Base-by-base conservation (phyloP, 106 monocot genomes). In the Apostasia shenzhenica region DNA sequence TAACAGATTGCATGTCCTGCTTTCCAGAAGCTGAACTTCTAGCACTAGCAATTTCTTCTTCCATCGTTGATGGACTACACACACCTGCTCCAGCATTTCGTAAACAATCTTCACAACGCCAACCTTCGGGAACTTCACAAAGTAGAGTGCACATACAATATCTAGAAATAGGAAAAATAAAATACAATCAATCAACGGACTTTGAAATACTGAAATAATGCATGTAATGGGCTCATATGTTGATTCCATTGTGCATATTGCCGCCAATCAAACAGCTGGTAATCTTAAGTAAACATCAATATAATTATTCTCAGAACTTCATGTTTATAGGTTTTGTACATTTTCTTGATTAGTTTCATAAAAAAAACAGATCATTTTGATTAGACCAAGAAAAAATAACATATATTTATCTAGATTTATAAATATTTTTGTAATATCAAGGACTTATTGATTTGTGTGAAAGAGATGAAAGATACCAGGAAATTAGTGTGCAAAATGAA, bases 81-180 rank as follows among this genome's bases (percentile, higher is more conserved):
- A 14, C 13, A 65, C 47, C 37, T 37, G 37, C 47, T 65, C 43
- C 48, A 65, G 65, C 46, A 48, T 10, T 65, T 12, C 4, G 65
- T 48, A 65, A 48, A 65, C 65, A 65, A 43, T 65, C 65, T 11
- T 65, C 65, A 48, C 65, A 65, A 5, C n/a, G 65, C 65, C 65
- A 65, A 0, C 2, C 7, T 49, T 65, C 14, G 47, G 65, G 65
- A 65, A 65, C 65, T 48, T 65, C 48, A 8, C 0, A 48, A 48
- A 7, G 6, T 7, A 65, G 14, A 26, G 8, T 12, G 12, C 26
- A 3, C 65, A 65, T 65, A 65, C 65, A 65, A 48, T 65, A 65
- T 48, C 65, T 65, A 48, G 8, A 49, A 14, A 48, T 65, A 14
- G 46, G 46, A 44, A 13, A 46, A 60, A 8, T 1, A 1, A 63